These are phyloP conservation scores for Tothia fuscella DNA, from an alignment of 2,329 filamentous ascomycete species.

Conservation along the genomic window DNA sequence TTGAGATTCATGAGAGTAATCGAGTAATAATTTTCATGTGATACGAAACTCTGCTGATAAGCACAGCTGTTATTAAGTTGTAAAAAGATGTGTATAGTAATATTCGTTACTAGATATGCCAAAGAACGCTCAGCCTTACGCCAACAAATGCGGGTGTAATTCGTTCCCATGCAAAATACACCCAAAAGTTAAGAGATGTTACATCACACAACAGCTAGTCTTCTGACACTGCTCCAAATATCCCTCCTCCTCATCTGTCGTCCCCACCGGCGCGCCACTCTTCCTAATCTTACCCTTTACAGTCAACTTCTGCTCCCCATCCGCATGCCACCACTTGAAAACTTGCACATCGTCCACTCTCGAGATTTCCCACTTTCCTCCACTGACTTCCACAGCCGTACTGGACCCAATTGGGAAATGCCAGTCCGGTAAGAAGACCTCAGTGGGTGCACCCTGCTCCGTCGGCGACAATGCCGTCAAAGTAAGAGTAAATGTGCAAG, in stretches of 20 bases:
- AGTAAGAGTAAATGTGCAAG: constrained; percentile 63
- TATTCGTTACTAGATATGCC: too few species aligned
- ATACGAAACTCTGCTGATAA: too few species aligned
- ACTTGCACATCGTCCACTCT: constrained; percentile 58
- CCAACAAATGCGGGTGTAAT: too few species aligned
- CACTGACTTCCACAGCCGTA: constrained; percentile 61
- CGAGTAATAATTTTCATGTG: too few species aligned
- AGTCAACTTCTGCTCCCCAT: constrained; percentile 69
- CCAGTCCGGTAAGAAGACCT: constrained; percentile 78
- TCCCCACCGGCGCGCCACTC: constrained; percentile 41
- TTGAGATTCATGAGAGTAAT: too few species aligned
- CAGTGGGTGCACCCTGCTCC: constrained; percentile 56
- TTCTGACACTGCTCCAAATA: constrained; percentile 56
- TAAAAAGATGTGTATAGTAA: too few species aligned
- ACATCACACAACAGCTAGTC: constrained; percentile 34
- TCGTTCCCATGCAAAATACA: too few species aligned
- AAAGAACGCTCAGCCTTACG: too few species aligned
- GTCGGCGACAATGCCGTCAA: constrained; percentile 51
- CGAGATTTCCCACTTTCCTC: constrained; percentile 82
- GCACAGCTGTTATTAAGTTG: too few species aligned
- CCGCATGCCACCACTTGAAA: constrained; percentile 85
- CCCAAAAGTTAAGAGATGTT: constrained; percentile 4
- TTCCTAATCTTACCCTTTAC: constrained; percentile 51
- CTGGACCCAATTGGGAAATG: constrained; percentile 58
- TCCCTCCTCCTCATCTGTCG: constrained; percentile 57